These are phyloP conservation scores for Aspergillus chevalieri DNA, from an alignment of 2,329 filamentous ascomycete species.

Conservation along the genomic window DNA sequence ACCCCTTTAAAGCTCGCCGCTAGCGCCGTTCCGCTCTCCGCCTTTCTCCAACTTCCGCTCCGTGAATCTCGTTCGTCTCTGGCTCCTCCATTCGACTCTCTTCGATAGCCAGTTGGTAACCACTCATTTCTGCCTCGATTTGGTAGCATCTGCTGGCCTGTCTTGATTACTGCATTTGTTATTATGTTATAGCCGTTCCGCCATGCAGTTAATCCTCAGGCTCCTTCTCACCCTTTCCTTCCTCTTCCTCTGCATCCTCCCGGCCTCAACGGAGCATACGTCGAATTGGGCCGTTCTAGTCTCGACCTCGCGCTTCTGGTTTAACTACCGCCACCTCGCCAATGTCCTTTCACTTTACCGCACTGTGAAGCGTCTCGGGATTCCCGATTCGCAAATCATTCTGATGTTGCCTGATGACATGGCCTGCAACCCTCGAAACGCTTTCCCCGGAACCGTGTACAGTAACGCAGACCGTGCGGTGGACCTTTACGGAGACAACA, in stretches of 20 bases:
- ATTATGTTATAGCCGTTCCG: conserved; percentile 13
- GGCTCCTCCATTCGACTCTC: neutral
- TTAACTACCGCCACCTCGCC: conserved; percentile 97
- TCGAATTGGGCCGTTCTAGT: conserved; percentile 99
- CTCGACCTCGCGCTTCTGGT: conserved; percentile 97
- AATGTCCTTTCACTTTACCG: conserved; percentile 97
- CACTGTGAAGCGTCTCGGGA: conserved; percentile 94
- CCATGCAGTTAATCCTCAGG: conserved; percentile 22
- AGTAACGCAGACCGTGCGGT: conserved; percentile 95
- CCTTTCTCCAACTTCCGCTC: neutral
- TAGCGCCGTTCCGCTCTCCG: neutral
- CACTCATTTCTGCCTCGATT: neutral
- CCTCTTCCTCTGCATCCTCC: conserved; percentile 12
- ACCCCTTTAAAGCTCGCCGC: neutral
- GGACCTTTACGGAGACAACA: conserved; percentile 96
- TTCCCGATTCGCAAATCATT: conserved; percentile 97
- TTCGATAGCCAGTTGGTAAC: neutral
- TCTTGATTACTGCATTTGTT: neutral
- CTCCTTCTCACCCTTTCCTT: conserved; percentile 21
- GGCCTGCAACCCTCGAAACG: conserved; percentile 98
- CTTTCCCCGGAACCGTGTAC: conserved; percentile 95
- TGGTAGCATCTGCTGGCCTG: neutral
- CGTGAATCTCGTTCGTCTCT: neutral
- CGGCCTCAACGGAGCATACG: conserved; percentile 57
- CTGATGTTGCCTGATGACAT: conserved; percentile 99